Conservation (phyloP, 441 rosid genomes). For the Populus hybrid region DNA sequence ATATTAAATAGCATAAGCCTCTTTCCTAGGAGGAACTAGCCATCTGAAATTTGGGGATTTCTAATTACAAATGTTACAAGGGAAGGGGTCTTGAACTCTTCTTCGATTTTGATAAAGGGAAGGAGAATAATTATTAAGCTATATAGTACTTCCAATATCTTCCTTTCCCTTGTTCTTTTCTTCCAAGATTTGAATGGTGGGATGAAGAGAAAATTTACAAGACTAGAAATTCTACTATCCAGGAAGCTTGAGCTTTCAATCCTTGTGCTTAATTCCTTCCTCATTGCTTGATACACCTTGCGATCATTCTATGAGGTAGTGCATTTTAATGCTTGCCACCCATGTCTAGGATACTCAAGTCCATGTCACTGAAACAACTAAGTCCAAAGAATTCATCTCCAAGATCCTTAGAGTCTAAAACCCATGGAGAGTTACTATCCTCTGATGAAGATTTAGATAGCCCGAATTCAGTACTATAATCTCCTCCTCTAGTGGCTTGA, state of each 20-base stretch:
- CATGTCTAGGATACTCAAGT: constrained; percentile 27
- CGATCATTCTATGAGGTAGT: not conserved
- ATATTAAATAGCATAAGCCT: too few species aligned
- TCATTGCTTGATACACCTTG: not conserved
- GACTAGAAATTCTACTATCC: not conserved
- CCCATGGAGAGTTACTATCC: constrained; percentile 39
- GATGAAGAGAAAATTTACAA: not conserved
- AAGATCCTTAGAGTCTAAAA: constrained; percentile 36
- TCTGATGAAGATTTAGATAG: constrained; percentile 29
- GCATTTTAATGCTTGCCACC: constrained; percentile 20
- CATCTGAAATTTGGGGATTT: not conserved
- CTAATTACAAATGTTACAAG: not conserved
- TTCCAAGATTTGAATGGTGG: not conserved
- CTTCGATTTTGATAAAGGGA: not conserved
- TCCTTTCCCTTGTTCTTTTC: not conserved
- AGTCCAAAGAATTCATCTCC: constrained; percentile 42
- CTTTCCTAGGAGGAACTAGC: not conserved
- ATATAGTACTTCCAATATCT: not conserved
- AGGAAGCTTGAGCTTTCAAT: not conserved
- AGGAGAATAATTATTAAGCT: not conserved
- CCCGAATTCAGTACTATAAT: constrained; percentile 35
- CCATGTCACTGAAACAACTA: constrained; percentile 41
- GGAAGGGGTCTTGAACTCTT: too few species aligned
- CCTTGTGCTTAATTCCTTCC: not conserved
- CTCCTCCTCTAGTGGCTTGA: constrained; percentile 15